Conservation (phyloP, 495 filamentous ascomycete genomes). For the Xylaria telfairii region DNA sequence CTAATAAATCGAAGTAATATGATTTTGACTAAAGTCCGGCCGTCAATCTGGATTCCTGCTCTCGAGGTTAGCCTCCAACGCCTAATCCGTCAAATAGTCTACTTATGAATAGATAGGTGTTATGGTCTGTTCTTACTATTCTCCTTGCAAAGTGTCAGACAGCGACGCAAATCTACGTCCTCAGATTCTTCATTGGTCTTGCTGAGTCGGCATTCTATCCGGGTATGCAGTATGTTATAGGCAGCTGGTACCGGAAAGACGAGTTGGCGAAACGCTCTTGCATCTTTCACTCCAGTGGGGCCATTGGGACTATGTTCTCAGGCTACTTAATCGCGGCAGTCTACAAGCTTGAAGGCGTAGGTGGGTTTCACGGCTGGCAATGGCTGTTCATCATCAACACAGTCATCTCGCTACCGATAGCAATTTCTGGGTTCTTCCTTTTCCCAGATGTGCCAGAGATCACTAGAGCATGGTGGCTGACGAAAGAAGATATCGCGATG, state of each 20-base stretch:
- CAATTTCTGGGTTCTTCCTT: conserved; percentile 63
- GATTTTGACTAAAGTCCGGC: conserved; percentile 53
- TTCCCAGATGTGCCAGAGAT: conserved; percentile 68
- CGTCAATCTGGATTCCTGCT: conserved; percentile 65
- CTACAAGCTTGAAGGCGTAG: conserved; percentile 58
- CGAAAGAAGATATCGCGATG: conserved; percentile 44
- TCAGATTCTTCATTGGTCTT: conserved; percentile 65
- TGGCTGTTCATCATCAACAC: conserved; percentile 60
- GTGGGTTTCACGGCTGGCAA: conserved; percentile 56
- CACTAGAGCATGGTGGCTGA: conserved; percentile 59
- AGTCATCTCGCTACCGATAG: conserved; percentile 52
- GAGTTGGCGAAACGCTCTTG: conserved; percentile 66
- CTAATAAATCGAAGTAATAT: conserved; percentile 39
- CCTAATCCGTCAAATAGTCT: conserved; percentile 53
- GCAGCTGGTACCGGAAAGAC: conserved; percentile 61
- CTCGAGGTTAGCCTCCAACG: conserved; percentile 43
- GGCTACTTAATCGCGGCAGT: conserved; percentile 66
- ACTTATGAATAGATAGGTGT: conserved; percentile 32
- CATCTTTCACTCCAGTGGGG: conserved; percentile 64
- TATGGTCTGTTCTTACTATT: conserved; percentile 63
- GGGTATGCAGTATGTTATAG: conserved; percentile 56
- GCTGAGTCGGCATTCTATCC: conserved; percentile 55
- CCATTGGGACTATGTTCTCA: conserved; percentile 61
- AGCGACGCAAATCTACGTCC: conserved; percentile 57
- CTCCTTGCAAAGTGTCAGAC: conserved; percentile 53